These are phyloP conservation scores for Tetrahymena elliotti DNA, from an alignment of 73 alveolate species.

Conservation along the genomic window DNA sequence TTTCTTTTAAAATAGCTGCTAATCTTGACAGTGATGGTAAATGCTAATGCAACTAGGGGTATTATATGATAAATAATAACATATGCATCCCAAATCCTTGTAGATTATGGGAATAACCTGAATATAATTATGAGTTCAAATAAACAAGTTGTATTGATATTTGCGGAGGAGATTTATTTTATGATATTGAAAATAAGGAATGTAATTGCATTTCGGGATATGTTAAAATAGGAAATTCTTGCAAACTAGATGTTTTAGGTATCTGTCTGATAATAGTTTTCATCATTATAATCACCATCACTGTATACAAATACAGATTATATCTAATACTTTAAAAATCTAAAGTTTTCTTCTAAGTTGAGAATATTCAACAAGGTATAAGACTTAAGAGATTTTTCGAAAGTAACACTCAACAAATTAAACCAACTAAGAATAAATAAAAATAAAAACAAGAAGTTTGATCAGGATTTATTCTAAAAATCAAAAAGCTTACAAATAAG, in stretches of 20 bases:
- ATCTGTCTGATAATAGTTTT: neutral
- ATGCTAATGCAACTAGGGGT: neutral
- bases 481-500: too few relatives aligned
- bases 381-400: neutral
- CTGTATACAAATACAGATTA: neutral
- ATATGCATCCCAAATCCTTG: neutral
- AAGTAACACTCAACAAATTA: neutral
- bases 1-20: neutral
- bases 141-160: neutral
- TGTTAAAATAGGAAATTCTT: neutral
- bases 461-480: neutral
- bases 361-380: neutral
- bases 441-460: neutral
- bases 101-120: neutral
- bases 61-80: neutral
- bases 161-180: neutral
- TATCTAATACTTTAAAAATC: neutral
- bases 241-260: neutral
- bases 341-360: neutral
- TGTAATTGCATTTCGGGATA: neutral
- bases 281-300: neutral
- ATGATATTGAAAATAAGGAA: neutral
- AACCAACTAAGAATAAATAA: neutral
- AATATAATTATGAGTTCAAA: neutral
- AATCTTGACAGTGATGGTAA: neutral